A percentile compares a stretch with the other conserved stretches of the same genome.
Evolutionary conservation across 192 early-diverging fungal genomes (phyloP).

Genomic region (Funneliformis mosseae): DNA sequence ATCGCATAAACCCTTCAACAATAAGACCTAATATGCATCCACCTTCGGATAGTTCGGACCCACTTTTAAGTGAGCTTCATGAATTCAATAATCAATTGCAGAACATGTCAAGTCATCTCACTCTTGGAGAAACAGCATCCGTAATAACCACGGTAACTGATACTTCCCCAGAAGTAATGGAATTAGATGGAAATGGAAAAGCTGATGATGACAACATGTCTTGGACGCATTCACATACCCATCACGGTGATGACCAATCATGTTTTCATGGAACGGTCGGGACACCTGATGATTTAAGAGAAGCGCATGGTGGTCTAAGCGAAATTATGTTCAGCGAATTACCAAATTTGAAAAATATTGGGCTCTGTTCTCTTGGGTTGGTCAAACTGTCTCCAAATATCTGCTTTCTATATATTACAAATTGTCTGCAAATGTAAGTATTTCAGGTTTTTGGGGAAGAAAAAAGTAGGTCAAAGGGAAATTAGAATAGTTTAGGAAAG

Average conservation of each 20-base stretch:
- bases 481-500: too few relatives aligned
- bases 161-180: neutral
- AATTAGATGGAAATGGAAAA: slow-evolving; percentile 6
- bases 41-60: neutral
- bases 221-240: neutral
- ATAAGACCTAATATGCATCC: slow-evolving; percentile 22
- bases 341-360: slow-evolving; percentile 54
- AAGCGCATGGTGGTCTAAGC: slow-evolving; percentile 37
- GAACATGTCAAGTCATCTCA: neutral
- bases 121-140: slow-evolving; percentile 20
- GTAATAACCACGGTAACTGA: slow-evolving; percentile 14
- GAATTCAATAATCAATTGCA: slow-evolving; percentile 19
- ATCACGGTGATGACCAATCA: neutral
- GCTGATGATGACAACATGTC: neutral
- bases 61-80: slow-evolving; percentile 2
- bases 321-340: slow-evolving; percentile 44
- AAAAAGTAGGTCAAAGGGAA: too few relatives aligned
- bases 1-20: neutral
- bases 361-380: slow-evolving; percentile 61
- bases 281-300: slow-evolving; percentile 10
- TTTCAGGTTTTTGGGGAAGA: neutral
- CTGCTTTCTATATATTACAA: slow-evolving; percentile 61
- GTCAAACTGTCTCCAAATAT: slow-evolving; percentile 70
- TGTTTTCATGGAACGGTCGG: slow-evolving; percentile 16
- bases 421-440: slow-evolving; percentile 72